phyloP scores from a whole-genome alignment of 176 grass and related monocot genomes.

The Carex parvula region DNA sequence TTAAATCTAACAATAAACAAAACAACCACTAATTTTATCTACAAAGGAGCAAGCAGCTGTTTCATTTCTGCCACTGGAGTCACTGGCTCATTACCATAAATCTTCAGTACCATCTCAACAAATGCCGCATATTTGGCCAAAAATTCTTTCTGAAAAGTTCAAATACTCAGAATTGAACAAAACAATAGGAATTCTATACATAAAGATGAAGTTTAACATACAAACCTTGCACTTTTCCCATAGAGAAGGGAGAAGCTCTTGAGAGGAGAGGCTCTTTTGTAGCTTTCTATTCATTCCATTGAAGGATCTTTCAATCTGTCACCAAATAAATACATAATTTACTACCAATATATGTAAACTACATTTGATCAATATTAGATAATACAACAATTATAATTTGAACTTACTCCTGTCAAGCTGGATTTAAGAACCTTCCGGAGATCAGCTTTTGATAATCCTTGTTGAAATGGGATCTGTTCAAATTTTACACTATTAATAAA shows the following conservation, averaged over 20 bases:
- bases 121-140: conserved; percentile 86
- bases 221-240: conserved; percentile 96
- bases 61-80: conserved; percentile 67
- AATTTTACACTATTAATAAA: conserved; percentile 20
- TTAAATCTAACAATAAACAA: not conserved
- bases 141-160: conserved; percentile 77
- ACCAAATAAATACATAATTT: conserved; percentile 1
- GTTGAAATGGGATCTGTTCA: conserved; percentile 87
- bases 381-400: conserved; percentile 20
- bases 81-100: conserved; percentile 69
- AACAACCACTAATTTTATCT: conserved; percentile 16
- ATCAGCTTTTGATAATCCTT: conserved; percentile 83
- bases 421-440: conserved; percentile 90
- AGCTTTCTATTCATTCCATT: conserved; percentile 79
- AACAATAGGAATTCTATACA: not conserved
- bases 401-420: conserved; percentile 82
- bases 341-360: conserved; percentile 16
- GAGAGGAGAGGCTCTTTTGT: conserved; percentile 72
- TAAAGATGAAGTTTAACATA: not conserved
- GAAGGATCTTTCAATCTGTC: conserved; percentile 91
- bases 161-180: not conserved
- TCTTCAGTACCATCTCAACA: conserved; percentile 68
- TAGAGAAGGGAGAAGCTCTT: conserved; percentile 86
- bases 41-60: conserved; percentile 48
- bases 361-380: not conserved